phyloP scores from a whole-genome alignment of 1,139 yeast species.

The Protomyces inundatus region DNA sequence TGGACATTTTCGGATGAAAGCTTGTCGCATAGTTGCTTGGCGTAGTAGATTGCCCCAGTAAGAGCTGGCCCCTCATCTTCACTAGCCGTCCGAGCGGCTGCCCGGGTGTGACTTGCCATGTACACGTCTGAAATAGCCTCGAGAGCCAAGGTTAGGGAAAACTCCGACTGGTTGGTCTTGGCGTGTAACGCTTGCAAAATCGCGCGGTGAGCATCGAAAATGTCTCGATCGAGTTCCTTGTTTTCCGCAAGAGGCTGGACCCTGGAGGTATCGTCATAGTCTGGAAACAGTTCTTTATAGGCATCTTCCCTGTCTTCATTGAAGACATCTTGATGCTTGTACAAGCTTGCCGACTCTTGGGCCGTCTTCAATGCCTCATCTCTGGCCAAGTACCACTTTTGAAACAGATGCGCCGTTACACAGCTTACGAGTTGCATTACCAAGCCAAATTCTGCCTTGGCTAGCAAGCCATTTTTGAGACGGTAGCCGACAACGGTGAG shows the following conservation, averaged over 20 bases:
- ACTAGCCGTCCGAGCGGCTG: too few species aligned
- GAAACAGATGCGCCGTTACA: not conserved
- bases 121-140: too few species aligned
- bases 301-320: slow-evolving; percentile 67
- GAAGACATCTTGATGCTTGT: slow-evolving; percentile 46
- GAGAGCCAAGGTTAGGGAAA: too few species aligned
- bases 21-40: not conserved
- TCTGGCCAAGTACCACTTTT: slow-evolving; percentile 11
- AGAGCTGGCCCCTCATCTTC: not conserved
- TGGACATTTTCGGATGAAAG: not conserved
- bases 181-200: not conserved
- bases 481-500: not conserved
- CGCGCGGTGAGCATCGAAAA: not conserved
- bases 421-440: too few species aligned
- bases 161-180: not conserved
- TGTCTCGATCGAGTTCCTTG: not conserved
- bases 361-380: not conserved
- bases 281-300: slow-evolving; percentile 74
- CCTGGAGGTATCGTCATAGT: slow-evolving; percentile 55
- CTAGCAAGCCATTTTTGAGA: not conserved
- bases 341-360: slow-evolving; percentile 14
- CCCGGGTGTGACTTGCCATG: too few species aligned
- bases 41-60: slow-evolving; percentile 12
- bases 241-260: not conserved
- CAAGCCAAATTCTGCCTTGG: too few species aligned